phyloP scores from a whole-genome alignment of 805 yeast species.

The Candida schatavii region DNA sequence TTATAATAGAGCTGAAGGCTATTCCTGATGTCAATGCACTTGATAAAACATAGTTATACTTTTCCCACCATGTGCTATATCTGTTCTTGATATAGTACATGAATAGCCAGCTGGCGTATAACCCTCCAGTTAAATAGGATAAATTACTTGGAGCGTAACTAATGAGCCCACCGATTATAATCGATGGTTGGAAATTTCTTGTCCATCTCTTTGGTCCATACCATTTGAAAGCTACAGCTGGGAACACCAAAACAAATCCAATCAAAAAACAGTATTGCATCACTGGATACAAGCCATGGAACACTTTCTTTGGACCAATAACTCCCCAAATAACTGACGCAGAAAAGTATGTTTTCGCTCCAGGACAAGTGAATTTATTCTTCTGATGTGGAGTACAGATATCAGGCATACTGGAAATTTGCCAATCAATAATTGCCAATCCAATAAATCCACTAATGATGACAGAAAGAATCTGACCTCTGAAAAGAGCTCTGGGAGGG shows the following conservation, averaged over 20 bases:
- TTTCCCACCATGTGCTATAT: conserved; percentile 32
- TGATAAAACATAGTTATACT: too few relatives aligned
- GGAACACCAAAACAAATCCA: conserved; percentile 26
- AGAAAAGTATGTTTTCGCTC: conserved; percentile 38
- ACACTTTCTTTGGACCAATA: conserved; percentile 41
- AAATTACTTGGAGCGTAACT: conserved; percentile 33
- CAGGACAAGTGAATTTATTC: conserved; percentile 42
- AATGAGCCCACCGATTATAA: conserved; percentile 31
- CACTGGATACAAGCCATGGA: conserved; percentile 30
- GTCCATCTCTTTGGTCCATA: conserved; percentile 14
- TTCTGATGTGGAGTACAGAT: conserved; percentile 42
- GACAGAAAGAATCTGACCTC: conserved; percentile 28
- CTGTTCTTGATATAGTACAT: conserved; percentile 28
- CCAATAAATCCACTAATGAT: conserved; percentile 21
- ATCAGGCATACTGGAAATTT: conserved; percentile 26
- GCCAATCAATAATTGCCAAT: conserved; percentile 13
- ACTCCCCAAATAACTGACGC: conserved; percentile 40
- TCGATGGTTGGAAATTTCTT: conserved; percentile 33
- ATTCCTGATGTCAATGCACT: conserved; percentile 32
- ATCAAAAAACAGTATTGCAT: conserved; percentile 33
- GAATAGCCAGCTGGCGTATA: conserved; percentile 23
- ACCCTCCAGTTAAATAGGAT: conserved; percentile 27
- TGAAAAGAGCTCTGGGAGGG: conserved; percentile 57
- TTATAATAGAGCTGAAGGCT: conserved; percentile 31
- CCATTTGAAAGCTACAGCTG: conserved; percentile 14